Conservation (phyloP, 352 stramenopile genomes). For the Thalassiosira mediterranea region DNA sequence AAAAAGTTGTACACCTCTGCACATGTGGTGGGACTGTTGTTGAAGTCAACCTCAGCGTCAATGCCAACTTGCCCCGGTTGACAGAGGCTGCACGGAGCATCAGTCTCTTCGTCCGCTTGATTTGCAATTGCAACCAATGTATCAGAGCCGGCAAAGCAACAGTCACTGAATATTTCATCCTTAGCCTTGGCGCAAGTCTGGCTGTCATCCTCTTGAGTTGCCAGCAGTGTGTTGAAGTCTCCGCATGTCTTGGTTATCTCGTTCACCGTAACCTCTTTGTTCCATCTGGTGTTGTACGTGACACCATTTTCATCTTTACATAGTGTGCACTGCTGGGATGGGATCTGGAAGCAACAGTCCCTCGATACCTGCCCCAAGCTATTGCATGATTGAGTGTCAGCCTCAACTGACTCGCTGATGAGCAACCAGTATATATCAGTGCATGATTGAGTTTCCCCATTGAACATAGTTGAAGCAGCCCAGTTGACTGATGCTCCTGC, state of each 20-base stretch:
- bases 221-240: constrained; percentile 64
- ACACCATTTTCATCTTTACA: constrained; percentile 57
- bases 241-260: constrained; percentile 57
- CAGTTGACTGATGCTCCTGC: constrained; percentile 53
- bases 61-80: constrained; percentile 47
- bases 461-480: constrained; percentile 48
- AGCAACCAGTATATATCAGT: constrained; percentile 62
- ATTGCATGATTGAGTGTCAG: constrained; percentile 36
- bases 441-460: constrained; percentile 50
- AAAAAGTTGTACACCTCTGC: constrained; percentile 57
- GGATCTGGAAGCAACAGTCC: constrained; percentile 57
- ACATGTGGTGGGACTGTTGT: constrained; percentile 49
- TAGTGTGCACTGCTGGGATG: constrained; percentile 45
- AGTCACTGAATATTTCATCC: constrained; percentile 53
- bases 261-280: constrained; percentile 57
- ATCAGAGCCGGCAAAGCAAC: constrained; percentile 65
- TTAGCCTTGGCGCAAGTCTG: constrained; percentile 50
- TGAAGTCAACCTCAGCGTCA: constrained; percentile 45
- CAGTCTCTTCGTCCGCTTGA: constrained; percentile 22
- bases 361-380: constrained; percentile 25
- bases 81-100: constrained; percentile 55
- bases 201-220: constrained; percentile 58
- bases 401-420: constrained; percentile 43
- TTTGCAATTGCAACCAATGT: constrained; percentile 37
- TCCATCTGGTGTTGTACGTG: constrained; percentile 64